Evolutionary conservation across 2,329 filamentous ascomycete species (phyloP), one percentile per base, ranked within the genome.

Genomic region (Coniosporium tulheliwenetii): DNA sequence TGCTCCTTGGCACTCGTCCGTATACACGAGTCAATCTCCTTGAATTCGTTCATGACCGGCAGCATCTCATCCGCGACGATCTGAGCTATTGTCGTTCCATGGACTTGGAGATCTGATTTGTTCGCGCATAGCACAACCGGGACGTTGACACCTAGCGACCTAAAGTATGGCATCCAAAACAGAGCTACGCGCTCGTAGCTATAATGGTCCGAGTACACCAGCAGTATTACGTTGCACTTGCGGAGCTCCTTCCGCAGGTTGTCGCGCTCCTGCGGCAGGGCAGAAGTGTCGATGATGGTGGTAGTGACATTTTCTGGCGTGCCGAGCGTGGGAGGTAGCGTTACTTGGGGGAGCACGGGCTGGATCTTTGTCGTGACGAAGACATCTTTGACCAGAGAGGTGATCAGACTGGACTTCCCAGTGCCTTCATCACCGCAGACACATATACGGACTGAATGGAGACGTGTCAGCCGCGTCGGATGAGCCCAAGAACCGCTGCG

Each of bases 101-200:
- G 79, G 2, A 73, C 75, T 2, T 77, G 75, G 41, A 95, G 68
- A 53, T 98, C 91, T n/a, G 85, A 85, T 62, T 98, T 98, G 68
- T 96, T 96, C 55, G 91, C 86, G 55, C 91, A 96, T 42, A 98
- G 67, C 36, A 98, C 87, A 9, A 98, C 91, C 0, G 91, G 91
- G 13, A 98, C 86, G 57, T 98, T 98, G 56, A 98, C 91, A n/a
- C 91, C 91, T 33, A 98, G 74, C 3, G 87, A 94, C 45, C 91
- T 82, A 56, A 98, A 96, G 62, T 95, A 93, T 9, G 91, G 91
- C 75, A 98, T 82, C 91, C 91, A 98, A 62, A 96, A 98, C 37
- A 98, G 70, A 3, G 89, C 91, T 3, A 98, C 87, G 32, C 91
- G 73, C 59, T 98, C 91, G 65, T 96, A 98, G 70, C 87, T 96